A percentile compares a stretch with the other conserved stretches of the same genome.
phyloP scores from a whole-genome alignment of 2,329 filamentous ascomycete genomes.

The Orbilia blumenaviensis region DNA sequence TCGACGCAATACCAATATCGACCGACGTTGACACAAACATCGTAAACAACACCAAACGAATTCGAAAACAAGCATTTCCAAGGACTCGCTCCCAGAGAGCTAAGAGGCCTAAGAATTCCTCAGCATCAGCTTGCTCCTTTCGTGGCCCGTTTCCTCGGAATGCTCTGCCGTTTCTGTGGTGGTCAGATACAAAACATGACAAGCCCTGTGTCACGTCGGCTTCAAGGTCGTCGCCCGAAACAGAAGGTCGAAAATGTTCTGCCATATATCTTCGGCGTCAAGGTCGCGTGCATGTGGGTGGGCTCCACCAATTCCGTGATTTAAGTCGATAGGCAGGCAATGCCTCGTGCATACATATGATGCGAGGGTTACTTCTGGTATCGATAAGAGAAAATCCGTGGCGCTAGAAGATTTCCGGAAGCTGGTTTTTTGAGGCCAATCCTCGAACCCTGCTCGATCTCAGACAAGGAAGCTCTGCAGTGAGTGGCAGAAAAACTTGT shows the following conservation, averaged over 20 bases:
- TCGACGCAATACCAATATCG: not conserved
- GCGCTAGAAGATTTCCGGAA: conserved; percentile 53
- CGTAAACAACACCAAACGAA: not conserved
- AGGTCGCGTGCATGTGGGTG: conserved; percentile 2
- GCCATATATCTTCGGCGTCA: not conserved
- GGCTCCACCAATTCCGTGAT: not conserved
- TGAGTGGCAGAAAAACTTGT: too few species aligned
- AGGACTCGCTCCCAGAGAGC: conserved; percentile 12
- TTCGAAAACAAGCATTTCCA: conserved; percentile 41
- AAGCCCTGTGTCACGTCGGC: not conserved
- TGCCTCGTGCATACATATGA: not conserved
- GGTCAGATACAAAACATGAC: not conserved
- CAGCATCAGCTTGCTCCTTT: conserved; percentile 31
- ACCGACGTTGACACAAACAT: not conserved
- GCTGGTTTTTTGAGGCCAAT: conserved; percentile 12
- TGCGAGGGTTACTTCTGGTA: conserved; percentile 36
- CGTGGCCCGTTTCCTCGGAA: conserved; percentile 22
- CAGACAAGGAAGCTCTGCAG: not conserved
- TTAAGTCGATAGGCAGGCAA: conserved; percentile 39
- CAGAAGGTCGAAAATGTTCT: conserved; percentile 33
- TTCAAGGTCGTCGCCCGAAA: conserved; percentile 31
- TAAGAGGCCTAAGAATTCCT: conserved; percentile 36
- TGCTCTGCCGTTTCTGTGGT: conserved; percentile 29
- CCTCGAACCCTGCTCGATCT: conserved; percentile 16
- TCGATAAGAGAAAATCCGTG: conserved; percentile 26